These are phyloP conservation scores for Citeromyces matritensis DNA, from an alignment of 805 yeast species.

Conservation along the genomic window DNA sequence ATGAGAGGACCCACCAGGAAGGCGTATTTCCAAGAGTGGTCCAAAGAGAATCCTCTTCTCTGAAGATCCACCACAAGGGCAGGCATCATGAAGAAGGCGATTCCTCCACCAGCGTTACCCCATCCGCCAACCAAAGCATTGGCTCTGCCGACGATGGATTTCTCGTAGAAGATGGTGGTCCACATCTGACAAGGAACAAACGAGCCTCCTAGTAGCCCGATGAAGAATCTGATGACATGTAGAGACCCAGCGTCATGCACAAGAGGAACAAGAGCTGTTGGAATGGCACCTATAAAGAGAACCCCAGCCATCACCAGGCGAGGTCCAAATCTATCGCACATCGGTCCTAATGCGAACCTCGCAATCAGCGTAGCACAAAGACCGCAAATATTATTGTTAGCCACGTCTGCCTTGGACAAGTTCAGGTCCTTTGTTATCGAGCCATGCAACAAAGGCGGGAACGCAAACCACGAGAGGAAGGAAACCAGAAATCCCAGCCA, in stretches of 20 bases:
- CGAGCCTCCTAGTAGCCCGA: conserved; percentile 15
- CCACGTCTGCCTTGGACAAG: conserved; percentile 10
- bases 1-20: conserved; percentile 16
- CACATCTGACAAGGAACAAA: conserved; percentile 15
- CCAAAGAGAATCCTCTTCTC: conserved; percentile 8
- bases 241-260: conserved; percentile 10
- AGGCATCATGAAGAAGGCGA: conserved; percentile 17
- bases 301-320: conserved; percentile 12
- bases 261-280: conserved; percentile 13
- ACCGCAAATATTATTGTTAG: conserved; percentile 16
- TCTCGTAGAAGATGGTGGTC: conserved; percentile 14
- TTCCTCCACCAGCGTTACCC: conserved; percentile 18
- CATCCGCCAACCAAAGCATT: conserved; percentile 16
- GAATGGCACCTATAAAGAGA: conserved; percentile 11
- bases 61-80: conserved; percentile 8
- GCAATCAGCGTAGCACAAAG: conserved; percentile 13
- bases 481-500: conserved; percentile 17
- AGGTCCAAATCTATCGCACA: conserved; percentile 15
- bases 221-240: conserved; percentile 14
- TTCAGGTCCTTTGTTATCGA: conserved; percentile 10
- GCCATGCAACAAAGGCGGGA: conserved; percentile 14
- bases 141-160: conserved; percentile 14
- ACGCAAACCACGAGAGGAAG: conserved; percentile 16
- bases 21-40: conserved; percentile 12
- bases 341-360: conserved; percentile 12